A percentile compares a stretch with the other conserved stretches of the same genome.
These are phyloP conservation scores for Neurospora cerealis DNA, from an alignment of 495 filamentous ascomycete species.

Conservation along the genomic window DNA sequence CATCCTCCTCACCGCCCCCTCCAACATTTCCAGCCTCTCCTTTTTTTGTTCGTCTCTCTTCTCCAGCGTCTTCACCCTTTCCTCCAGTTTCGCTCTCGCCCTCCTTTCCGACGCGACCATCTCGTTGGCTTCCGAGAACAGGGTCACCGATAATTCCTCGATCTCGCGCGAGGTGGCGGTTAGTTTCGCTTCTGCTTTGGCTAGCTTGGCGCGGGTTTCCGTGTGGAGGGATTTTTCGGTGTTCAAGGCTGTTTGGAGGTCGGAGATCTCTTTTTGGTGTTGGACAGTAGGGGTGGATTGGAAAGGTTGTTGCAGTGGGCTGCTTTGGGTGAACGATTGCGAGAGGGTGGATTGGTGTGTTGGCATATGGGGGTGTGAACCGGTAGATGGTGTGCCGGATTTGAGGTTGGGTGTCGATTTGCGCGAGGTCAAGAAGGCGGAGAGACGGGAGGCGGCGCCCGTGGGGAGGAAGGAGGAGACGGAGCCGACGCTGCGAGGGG, in stretches of 20 bases:
- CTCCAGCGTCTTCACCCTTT: slow-evolving; percentile 60
- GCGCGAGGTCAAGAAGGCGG: slow-evolving; percentile 54
- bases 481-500: not conserved
- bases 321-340: not conserved
- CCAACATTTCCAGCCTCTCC: slow-evolving; percentile 59
- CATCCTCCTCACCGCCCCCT: slow-evolving; percentile 71
- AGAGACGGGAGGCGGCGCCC: slow-evolving; percentile 44
- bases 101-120: slow-evolving; percentile 90
- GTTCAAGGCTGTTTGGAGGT: not conserved
- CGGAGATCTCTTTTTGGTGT: not conserved
- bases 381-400: not conserved
- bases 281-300: slow-evolving; percentile 12
- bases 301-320: slow-evolving; percentile 5
- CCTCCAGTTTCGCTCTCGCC: slow-evolving; percentile 69
- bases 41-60: slow-evolving; percentile 61
- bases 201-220: not conserved
- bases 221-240: not conserved
- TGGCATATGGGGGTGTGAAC: not conserved
- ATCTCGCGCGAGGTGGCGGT: slow-evolving; percentile 66
- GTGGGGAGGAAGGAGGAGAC: slow-evolving; percentile 33
- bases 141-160: slow-evolving; percentile 74
- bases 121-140: slow-evolving; percentile 93
- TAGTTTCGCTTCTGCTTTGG: slow-evolving; percentile 62
- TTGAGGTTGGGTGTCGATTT: slow-evolving; percentile 34
- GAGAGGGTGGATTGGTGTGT: not conserved